These are phyloP conservation scores for Eremothecium gossypii DNA, from an alignment of 1,139 yeast genomes.

Conservation along the genomic window DNA sequence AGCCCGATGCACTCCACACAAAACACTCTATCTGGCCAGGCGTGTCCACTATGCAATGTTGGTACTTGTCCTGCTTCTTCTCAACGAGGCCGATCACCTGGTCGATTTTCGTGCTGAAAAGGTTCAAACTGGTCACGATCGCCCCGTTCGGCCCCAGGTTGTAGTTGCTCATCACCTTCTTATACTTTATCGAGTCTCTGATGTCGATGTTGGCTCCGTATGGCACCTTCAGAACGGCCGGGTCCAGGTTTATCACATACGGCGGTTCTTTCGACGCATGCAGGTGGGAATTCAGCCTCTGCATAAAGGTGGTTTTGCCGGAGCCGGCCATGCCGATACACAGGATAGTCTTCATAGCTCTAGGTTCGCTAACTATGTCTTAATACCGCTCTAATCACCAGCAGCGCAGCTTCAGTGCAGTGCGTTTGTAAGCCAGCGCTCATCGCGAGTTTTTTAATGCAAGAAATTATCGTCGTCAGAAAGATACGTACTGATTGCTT, in stretches of 20 bases:
- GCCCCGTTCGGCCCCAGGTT: constrained; percentile 98
- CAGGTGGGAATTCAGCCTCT: constrained; percentile 80
- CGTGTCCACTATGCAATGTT: constrained; percentile 83
- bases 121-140: constrained; percentile 85
- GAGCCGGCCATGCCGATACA: constrained; percentile 98
- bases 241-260: constrained; percentile 89
- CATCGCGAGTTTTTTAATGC: no score
- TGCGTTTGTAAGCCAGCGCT: no score
- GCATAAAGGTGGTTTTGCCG: constrained; percentile 98
- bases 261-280: constrained; percentile 62
- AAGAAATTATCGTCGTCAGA: not conserved
- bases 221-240: constrained; percentile 89
- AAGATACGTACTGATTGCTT: not conserved
- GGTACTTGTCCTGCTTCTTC: constrained; percentile 55
- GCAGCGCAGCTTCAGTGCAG: not conserved
- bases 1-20: constrained; percentile 94
- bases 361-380: no score
- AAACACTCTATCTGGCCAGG: constrained; percentile 99
- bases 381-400: not conserved
- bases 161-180: constrained; percentile 89
- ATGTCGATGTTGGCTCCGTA: constrained; percentile 93
- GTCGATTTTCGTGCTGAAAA: constrained; percentile 91
- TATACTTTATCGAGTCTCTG: constrained; percentile 90
- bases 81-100: constrained; percentile 85
- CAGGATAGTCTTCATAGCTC: constrained; percentile 52